Conservation (phyloP, 2,329 filamentous ascomycete species). For the Coleophoma crateriformis region DNA sequence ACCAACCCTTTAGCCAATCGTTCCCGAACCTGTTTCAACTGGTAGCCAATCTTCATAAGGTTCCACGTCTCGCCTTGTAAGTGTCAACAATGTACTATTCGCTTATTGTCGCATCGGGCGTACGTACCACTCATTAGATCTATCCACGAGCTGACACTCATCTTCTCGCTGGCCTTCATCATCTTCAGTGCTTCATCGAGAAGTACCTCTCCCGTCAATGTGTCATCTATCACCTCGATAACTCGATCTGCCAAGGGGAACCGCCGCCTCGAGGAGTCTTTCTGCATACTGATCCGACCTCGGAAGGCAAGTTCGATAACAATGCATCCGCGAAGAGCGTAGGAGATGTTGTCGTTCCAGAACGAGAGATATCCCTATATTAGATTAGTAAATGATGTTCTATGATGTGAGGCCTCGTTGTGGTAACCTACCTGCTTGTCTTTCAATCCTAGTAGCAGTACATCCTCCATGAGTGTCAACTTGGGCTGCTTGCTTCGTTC, state of each 20-base stretch:
- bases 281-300: constrained; percentile 97
- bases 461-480: constrained; percentile 97
- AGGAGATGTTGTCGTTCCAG: constrained; percentile 99
- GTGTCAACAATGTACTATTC: background rate
- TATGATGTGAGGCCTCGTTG: constrained; percentile 2
- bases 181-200: constrained; percentile 98
- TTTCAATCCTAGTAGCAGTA: constrained; percentile 90
- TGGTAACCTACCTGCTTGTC: constrained; percentile 80
- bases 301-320: constrained; percentile 96
- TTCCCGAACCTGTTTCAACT: constrained; percentile 98
- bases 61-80: constrained; percentile 96
- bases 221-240: constrained; percentile 96
- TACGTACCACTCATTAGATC: constrained; percentile 88
- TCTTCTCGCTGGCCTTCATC: constrained; percentile 99
- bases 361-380: constrained; percentile 91
- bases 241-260: constrained; percentile 89
- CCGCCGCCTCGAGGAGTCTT: constrained; percentile 83
- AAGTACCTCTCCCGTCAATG: constrained; percentile 91
- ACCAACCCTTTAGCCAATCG: constrained; percentile 94
- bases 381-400: constrained; percentile 7
- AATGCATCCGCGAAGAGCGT: constrained; percentile 94
- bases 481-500: constrained; percentile 98
- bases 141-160: constrained; percentile 99
- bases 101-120: constrained; percentile 3
- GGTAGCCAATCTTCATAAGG: constrained; percentile 99